Percentiles rank a stretch among this genome's conserved stretches.
These are phyloP conservation scores for Insectozyma bohioensis DNA, from an alignment of 1,139 yeast species.

Conservation along the genomic window DNA sequence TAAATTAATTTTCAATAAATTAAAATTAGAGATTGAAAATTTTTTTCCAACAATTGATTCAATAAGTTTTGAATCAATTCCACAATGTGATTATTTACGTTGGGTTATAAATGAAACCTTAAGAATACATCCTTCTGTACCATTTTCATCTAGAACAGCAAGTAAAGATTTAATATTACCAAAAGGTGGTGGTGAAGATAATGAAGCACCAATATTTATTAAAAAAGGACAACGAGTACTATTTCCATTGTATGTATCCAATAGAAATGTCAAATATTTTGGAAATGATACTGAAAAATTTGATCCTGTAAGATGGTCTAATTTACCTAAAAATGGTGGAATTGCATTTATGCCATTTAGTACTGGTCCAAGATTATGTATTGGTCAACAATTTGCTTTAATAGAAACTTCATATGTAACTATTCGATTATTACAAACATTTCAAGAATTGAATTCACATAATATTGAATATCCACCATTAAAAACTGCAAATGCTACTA, in stretches of 20 bases:
- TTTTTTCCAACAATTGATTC: slow-evolving; percentile 23
- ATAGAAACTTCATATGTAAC: slow-evolving; percentile 33
- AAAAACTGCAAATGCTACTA: slow-evolving; percentile 21
- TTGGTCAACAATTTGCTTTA: slow-evolving; percentile 39
- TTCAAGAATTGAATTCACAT: slow-evolving; percentile 11
- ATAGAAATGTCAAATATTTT: slow-evolving; percentile 41
- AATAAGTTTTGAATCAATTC: slow-evolving; percentile 46
- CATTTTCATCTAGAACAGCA: slow-evolving; percentile 48
- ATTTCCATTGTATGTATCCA: slow-evolving; percentile 43
- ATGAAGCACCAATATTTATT: slow-evolving; percentile 40
- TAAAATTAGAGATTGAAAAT: slow-evolving; percentile 21
- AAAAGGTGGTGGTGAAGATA: slow-evolving; percentile 48
- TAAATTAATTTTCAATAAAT: slow-evolving; percentile 22
- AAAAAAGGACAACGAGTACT: slow-evolving; percentile 43
- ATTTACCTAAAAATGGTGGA: slow-evolving; percentile 29
- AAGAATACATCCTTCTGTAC: slow-evolving; percentile 55
- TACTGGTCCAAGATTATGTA: slow-evolving; percentile 35
- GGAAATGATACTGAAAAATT: slow-evolving; percentile 46
- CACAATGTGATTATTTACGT: slow-evolving; percentile 45
- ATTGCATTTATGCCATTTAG: slow-evolving; percentile 33
- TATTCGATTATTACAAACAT: slow-evolving; percentile 32
- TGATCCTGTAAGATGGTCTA: slow-evolving; percentile 50
- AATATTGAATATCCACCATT: slow-evolving; percentile 20
- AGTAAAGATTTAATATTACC: slow-evolving; percentile 44
- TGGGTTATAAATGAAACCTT: slow-evolving; percentile 49